A percentile compares a stretch with the other conserved stretches of the same genome.
Conservation (phyloP, 164 flowering plant species). For the Liquidambar formosana region DNA sequence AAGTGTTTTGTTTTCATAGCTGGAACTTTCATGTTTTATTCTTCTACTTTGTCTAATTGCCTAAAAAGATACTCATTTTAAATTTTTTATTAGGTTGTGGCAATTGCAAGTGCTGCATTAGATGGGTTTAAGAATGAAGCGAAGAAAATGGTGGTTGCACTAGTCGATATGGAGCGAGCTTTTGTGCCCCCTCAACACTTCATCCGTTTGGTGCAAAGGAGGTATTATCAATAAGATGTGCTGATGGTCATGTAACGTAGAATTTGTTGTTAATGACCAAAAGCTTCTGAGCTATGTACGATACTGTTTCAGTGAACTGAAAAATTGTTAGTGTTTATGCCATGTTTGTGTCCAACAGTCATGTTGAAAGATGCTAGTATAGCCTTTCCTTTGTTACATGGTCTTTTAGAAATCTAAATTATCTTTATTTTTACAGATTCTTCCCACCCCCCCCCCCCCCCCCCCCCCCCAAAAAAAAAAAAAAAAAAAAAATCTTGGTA, state of each 20-base stretch:
- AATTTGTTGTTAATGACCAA: background rate
- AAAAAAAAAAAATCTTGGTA: no score
- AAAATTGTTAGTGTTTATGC: background rate
- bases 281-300: background rate
- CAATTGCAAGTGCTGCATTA: slow-evolving; percentile 86
- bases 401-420: no score
- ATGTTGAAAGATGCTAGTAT: no score
- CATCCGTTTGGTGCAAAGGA: slow-evolving; percentile 92
- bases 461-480: no score
- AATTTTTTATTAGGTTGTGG: slow-evolving; percentile 56
- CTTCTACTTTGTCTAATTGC: no score
- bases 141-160: slow-evolving; percentile 94
- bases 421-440: no score
- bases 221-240: slow-evolving; percentile 39
- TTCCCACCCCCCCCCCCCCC: no score
- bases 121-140: slow-evolving; percentile 89
- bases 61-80: background rate
- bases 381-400: no score
- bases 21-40: no score
- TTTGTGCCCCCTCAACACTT: slow-evolving; percentile 99
- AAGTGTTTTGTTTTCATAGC: no score
- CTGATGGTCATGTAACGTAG: background rate
- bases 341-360: background rate
- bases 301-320: background rate
- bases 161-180: slow-evolving; percentile 99